Conservation (phyloP, 345 rosid species). For the Syzygium grande region DNA sequence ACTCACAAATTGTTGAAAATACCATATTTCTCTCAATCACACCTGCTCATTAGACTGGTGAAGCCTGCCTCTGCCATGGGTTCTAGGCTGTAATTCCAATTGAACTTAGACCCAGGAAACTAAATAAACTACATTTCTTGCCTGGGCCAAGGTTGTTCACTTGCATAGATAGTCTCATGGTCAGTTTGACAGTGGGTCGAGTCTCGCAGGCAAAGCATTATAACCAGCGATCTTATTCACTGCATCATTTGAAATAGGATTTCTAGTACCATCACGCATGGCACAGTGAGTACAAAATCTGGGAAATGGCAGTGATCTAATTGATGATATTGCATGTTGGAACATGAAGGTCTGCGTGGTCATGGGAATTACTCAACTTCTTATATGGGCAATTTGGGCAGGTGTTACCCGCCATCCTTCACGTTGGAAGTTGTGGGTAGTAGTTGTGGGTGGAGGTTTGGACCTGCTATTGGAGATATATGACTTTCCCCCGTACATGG, state of each 20-base stretch:
- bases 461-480: constrained; percentile 41
- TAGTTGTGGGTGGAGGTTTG: constrained; percentile 30
- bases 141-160: background rate
- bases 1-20: background rate
- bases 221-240: too few species aligned
- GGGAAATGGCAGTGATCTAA: too few species aligned
- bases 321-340: constrained; percentile 30
- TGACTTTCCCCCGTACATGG: constrained; percentile 61
- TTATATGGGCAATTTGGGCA: constrained; percentile 79
- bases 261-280: too few species aligned
- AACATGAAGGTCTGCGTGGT: constrained; percentile 54
- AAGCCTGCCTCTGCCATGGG: background rate
- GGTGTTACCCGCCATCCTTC: constrained; percentile 59
- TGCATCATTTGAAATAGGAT: too few species aligned
- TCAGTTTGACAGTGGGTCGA: too few species aligned
- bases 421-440: constrained; percentile 66
- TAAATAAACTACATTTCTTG: background rate
- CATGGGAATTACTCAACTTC: constrained; percentile 55
- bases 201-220: too few species aligned
- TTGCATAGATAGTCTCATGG: background rate
- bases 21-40: background rate
- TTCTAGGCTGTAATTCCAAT: background rate
- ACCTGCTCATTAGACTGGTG: background rate
- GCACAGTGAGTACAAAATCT: too few species aligned
- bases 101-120: background rate